A percentile compares a stretch with the other conserved stretches of the same genome.
Conservation (phyloP, 2,329 filamentous ascomycete genomes). For the Apiospora marii region DNA sequence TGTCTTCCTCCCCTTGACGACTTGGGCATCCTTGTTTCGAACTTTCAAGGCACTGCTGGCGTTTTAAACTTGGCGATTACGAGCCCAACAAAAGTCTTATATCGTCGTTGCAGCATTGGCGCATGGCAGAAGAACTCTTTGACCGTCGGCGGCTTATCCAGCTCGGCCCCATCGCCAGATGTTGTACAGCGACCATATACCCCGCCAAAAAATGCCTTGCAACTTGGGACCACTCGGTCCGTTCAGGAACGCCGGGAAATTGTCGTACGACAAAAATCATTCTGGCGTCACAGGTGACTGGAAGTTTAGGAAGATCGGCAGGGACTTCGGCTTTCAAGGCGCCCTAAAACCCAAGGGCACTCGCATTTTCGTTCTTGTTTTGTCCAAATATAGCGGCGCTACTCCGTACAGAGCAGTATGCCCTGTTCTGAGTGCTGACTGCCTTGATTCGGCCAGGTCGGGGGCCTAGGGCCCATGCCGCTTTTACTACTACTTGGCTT, state of each 20-base stretch:
- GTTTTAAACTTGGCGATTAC: neutral
- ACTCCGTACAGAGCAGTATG: neutral
- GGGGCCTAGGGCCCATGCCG: neutral
- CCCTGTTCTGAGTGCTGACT: neutral
- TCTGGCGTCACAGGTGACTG: neutral
- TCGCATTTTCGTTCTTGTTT: neutral
- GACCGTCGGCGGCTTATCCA: constrained; percentile 9
- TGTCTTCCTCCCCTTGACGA: neutral
- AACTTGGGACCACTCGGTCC: neutral
- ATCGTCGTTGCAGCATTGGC: neutral
- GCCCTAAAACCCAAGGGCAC: neutral
- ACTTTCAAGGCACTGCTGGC: neutral
- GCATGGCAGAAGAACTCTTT: neutral
- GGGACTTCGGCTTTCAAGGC: neutral
- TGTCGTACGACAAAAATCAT: constrained; percentile 16
- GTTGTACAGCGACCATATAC: neutral
- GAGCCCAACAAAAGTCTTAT: neutral
- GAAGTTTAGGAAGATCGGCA: neutral
- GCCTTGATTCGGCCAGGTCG: constrained; percentile 5
- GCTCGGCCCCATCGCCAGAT: neutral
- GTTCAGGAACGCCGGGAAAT: neutral
- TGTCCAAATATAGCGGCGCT: constrained; percentile 10
- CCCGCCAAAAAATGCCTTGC: constrained; percentile 15
- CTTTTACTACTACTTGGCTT: neutral
- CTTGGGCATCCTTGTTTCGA: neutral